Conservation (phyloP, 495 filamentous ascomycete genomes). For the Lophiostoma macrostomum region DNA sequence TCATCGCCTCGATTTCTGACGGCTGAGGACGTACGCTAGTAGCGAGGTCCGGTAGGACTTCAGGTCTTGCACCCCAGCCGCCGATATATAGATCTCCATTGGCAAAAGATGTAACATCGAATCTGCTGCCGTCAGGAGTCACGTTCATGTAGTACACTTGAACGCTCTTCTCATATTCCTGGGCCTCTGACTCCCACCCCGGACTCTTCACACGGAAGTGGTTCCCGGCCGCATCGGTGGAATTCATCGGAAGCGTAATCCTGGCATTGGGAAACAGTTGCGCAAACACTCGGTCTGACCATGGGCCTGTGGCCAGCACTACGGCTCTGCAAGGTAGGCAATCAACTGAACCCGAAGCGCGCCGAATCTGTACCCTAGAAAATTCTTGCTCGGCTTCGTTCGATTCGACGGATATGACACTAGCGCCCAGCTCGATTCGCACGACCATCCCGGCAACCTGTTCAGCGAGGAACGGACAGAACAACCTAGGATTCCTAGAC, state of each 20-base stretch:
- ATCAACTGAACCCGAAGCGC: background rate
- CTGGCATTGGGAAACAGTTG: conserved; percentile 4
- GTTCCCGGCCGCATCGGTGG: conserved; percentile 1
- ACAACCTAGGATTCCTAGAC: background rate
- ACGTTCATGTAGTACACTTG: conserved; percentile 12
- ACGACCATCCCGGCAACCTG: background rate
- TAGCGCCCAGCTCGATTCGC: background rate
- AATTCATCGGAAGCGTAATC: conserved; percentile 3
- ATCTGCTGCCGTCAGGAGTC: conserved; percentile 1
- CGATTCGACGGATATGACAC: background rate
- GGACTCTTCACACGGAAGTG: conserved; percentile 7
- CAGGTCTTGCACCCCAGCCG: conserved; percentile 6
- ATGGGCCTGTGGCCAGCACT: background rate
- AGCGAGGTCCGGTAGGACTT: conserved; percentile 3
- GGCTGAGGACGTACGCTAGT: conserved; percentile 1
- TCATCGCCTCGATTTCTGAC: conserved; percentile 4
- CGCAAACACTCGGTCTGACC: conserved; percentile 4
- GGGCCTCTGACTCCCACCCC: background rate
- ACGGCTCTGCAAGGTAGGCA: conserved; percentile 1
- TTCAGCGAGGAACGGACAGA: conserved; percentile 6
- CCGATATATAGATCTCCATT: conserved; percentile 10
- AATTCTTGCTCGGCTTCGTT: background rate
- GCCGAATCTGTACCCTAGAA: background rate
- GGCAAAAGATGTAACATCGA: conserved; percentile 5
- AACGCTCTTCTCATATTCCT: conserved; percentile 1